Evolutionary conservation across 2,329 filamentous ascomycete genomes (phyloP).

Genomic region (Thielaviopsis ethacetica): DNA sequence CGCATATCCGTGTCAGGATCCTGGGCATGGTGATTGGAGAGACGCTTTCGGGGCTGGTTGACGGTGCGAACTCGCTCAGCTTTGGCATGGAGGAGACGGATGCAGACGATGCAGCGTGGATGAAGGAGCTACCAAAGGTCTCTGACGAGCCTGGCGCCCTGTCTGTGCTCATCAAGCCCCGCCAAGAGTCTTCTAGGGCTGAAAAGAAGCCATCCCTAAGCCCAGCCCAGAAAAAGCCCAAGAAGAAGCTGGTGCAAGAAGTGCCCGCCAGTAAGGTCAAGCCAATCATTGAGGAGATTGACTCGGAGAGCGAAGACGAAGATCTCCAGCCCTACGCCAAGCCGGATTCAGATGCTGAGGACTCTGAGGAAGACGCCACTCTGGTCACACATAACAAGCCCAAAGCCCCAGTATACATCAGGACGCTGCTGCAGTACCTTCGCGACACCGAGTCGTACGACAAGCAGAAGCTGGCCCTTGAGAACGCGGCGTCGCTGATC

Average conservation of each 20-base stretch:
- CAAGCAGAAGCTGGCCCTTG: slow-evolving; percentile 62
- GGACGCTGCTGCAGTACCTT: slow-evolving; percentile 65
- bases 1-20: slow-evolving; percentile 59
- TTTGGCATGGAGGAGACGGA: slow-evolving; percentile 73
- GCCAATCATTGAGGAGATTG: slow-evolving; percentile 50
- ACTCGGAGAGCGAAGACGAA: slow-evolving; percentile 43
- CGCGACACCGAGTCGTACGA: slow-evolving; percentile 74
- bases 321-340: slow-evolving; percentile 68
- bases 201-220: slow-evolving; percentile 13
- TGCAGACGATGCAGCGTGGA: slow-evolving; percentile 57
- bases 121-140: slow-evolving; percentile 47
- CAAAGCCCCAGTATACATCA: slow-evolving; percentile 75
- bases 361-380: slow-evolving; percentile 86
- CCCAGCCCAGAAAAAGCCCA: slow-evolving; percentile 15
- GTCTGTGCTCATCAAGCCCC: slow-evolving; percentile 27
- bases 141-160: slow-evolving; percentile 47
- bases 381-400: slow-evolving; percentile 70
- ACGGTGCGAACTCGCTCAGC: slow-evolving; percentile 58
- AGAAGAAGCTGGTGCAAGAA: slow-evolving; percentile 18
- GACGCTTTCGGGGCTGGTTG: slow-evolving; percentile 44
- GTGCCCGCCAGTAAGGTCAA: slow-evolving; percentile 19
- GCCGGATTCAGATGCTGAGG: slow-evolving; percentile 73
- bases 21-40: slow-evolving; percentile 82
- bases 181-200: slow-evolving; percentile 10
- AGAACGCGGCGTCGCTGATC: slow-evolving; percentile 63